These are phyloP conservation scores for Keithomyces neogunnii DNA, from an alignment of 2,329 filamentous ascomycete genomes.

Conservation along the genomic window DNA sequence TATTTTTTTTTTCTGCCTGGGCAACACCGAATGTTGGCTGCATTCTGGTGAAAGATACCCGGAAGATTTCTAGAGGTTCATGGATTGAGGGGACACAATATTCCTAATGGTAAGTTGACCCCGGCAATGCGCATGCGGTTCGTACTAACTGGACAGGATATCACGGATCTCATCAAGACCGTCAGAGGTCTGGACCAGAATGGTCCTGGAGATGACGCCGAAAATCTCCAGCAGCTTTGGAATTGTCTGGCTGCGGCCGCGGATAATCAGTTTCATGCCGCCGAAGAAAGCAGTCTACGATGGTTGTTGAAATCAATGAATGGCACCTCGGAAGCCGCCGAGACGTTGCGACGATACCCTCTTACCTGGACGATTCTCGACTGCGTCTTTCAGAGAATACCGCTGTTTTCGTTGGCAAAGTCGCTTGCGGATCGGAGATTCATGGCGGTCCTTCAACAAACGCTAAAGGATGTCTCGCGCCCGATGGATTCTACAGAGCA, in stretches of 20 bases:
- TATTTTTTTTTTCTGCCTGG: not conserved
- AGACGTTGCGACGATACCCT: conserved; percentile 46
- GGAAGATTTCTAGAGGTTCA: not conserved
- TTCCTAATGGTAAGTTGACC: not conserved
- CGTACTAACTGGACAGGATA: conserved; percentile 15
- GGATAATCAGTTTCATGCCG: conserved; percentile 37
- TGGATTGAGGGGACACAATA: not conserved
- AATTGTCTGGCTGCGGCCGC: conserved; percentile 33
- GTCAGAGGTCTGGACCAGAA: conserved; percentile 48
- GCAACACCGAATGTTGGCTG: not conserved
- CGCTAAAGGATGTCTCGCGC: conserved; percentile 48
- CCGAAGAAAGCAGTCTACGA: conserved; percentile 50
- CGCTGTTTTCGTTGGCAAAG: conserved; percentile 59
- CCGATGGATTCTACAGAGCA: conserved; percentile 17
- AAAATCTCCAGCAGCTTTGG: conserved; percentile 44
- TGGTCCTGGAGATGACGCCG: conserved; percentile 31
- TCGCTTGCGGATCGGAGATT: conserved; percentile 65
- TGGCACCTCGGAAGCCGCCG: conserved; percentile 34
- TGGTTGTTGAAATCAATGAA: conserved; percentile 58
- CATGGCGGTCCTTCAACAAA: conserved; percentile 54
- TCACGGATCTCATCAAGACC: conserved; percentile 38
- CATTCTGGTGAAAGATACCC: not conserved
- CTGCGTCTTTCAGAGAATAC: conserved; percentile 55
- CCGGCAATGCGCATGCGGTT: not conserved
- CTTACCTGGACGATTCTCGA: conserved; percentile 54